Evolutionary conservation across 2,329 filamentous ascomycete genomes (phyloP).

Genomic region (Ceratocystis papillata): DNA sequence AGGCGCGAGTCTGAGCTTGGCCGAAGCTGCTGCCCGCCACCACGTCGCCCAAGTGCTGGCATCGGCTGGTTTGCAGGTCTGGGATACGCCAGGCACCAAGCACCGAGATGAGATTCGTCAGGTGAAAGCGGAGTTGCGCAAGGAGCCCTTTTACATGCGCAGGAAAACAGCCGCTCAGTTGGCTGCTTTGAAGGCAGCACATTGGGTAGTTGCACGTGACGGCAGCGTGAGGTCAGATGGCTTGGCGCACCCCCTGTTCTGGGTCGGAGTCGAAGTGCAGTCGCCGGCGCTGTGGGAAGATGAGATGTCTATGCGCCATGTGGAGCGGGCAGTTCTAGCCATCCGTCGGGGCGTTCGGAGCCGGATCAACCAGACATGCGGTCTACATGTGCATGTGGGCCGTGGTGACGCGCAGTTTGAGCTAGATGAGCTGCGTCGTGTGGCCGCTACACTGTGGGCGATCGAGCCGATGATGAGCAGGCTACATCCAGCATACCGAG

Average conservation of each 20-base stretch:
- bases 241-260: conserved; percentile 19
- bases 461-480: conserved; percentile 32
- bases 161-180: conserved; percentile 2
- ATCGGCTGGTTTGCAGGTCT: conserved; percentile 27
- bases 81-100: conserved; percentile 5
- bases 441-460: conserved; percentile 32
- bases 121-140: neutral
- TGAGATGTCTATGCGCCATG: conserved; percentile 28
- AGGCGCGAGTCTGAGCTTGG: neutral
- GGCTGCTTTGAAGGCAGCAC: neutral
- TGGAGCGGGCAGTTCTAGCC: conserved; percentile 30
- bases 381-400: conserved; percentile 34
- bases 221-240: conserved; percentile 4
- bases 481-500: conserved; percentile 32
- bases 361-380: conserved; percentile 31
- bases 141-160: neutral
- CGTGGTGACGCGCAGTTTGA: conserved; percentile 31
- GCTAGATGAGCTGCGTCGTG: conserved; percentile 28
- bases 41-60: conserved; percentile 26
- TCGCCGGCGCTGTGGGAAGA: conserved; percentile 32
- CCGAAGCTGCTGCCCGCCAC: conserved; percentile 21
- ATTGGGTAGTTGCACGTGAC: conserved; percentile 13
- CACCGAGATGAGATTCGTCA: conserved; percentile 7
- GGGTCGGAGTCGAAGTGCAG: conserved; percentile 30
- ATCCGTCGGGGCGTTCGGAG: conserved; percentile 30